Percentiles rank a stretch among this genome's conserved stretches.
These are phyloP conservation scores for Coemansia sp. DNA, from an alignment of 192 early-diverging fungal genomes.

Conservation along the genomic window DNA sequence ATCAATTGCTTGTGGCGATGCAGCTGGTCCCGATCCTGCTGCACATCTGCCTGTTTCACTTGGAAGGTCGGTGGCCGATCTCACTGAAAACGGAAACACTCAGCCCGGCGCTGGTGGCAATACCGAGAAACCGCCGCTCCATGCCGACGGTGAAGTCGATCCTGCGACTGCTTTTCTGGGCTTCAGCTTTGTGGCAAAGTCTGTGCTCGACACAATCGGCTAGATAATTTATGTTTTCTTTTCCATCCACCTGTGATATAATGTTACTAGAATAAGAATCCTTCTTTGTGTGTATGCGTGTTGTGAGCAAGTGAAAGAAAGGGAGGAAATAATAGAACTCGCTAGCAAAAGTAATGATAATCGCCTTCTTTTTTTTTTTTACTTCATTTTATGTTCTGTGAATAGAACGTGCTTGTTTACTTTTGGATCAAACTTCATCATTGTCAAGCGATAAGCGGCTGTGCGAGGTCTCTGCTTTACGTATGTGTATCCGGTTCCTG, in stretches of 20 bases:
- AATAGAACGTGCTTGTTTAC: conserved; percentile 89
- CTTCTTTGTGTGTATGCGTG: not conserved
- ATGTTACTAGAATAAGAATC: not conserved
- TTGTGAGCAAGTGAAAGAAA: too few species aligned
- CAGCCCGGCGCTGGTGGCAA: not conserved
- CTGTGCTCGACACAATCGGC: conserved; percentile 41
- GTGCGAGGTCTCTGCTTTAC: conserved; percentile 77
- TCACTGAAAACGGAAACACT: not conserved
- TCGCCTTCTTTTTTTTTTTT: not conserved
- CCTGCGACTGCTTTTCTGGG: conserved; percentile 52
- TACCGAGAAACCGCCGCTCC: not conserved
- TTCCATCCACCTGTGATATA: too few species aligned
- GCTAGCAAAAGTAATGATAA: not conserved
- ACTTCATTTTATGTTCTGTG: conserved; percentile 82
- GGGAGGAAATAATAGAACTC: not conserved
- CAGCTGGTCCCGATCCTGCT: conserved; percentile 18
- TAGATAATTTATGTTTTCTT: not conserved
- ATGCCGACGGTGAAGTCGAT: conserved; percentile 25
- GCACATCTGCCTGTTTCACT: not conserved
- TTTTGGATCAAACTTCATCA: conserved; percentile 94
- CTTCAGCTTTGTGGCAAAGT: conserved; percentile 53
- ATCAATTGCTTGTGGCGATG: conserved; percentile 28
- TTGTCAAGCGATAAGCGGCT: conserved; percentile 73
- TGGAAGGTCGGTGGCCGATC: not conserved
- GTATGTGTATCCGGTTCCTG: conserved; percentile 93